Base-by-base conservation (phyloP, 1,139 yeast species). In the Candida pseudocylindracea region DNA sequence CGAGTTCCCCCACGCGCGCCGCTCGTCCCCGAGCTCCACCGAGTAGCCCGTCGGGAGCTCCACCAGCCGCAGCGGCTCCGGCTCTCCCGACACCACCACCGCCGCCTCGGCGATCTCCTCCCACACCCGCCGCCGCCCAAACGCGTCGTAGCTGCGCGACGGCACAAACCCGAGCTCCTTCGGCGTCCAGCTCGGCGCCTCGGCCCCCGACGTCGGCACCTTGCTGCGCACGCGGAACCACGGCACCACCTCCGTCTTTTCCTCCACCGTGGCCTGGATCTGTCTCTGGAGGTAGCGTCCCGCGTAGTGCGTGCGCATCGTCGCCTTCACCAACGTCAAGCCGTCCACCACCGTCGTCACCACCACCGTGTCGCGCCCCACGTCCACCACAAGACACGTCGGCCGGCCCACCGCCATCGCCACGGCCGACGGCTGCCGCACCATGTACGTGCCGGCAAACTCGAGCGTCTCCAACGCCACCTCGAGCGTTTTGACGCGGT, bases 301-400 rank as follows among this genome's bases (percentile, higher is more conserved):
- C 2, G 73, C 70, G 42, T 72, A 72, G 41, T 63, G 68, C 2
- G 80, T 74, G 39, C 73, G 66, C 54, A 67, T 60, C 5, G 79
- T 68, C 39, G 74, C 78, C 48, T 67, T 76, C 41, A 75, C 61
- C 37, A 88, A 58, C 31, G 91, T 79, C 47, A 88, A 67, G 4
- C 98, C 98, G 52, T 88, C 99, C 34, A 85, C 68, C 2, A 88
- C 91, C 0, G 99, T 96, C 1, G 94, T 78, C 2, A 78, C 93
- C 35, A 88, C 71, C 11, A 73, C 63, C 2, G 76, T 57, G 42
- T 78, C 85, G 45, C 83, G 92, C 2, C 99, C 98, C 30, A 85
- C 55, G 50, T 91, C 96, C 30, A 91, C 93, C 27, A 91, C 91
- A 34, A 88, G 57, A 45, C 95, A 92, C 42, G 79, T 81, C 30